Percentiles rank a stretch among this genome's conserved stretches.
Evolutionary conservation across 148 eudicot species (phyloP).

Genomic region (Camellia sinensis): DNA sequence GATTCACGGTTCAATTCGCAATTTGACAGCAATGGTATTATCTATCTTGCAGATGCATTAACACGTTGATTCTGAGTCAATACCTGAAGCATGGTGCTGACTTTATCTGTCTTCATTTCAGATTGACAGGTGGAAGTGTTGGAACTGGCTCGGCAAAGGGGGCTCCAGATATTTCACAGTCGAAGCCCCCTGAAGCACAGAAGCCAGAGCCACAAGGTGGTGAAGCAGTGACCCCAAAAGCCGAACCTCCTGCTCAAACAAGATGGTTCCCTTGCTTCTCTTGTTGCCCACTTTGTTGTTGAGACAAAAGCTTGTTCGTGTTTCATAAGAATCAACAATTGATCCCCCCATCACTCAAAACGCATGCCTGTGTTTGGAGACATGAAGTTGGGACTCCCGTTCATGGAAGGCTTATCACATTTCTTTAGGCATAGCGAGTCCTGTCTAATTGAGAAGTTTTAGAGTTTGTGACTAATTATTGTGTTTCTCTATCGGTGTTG

Average conservation of each 20-base stretch:
- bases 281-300: constrained; percentile 25
- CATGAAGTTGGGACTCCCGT: background rate
- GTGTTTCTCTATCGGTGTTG: background rate
- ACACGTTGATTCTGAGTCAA: background rate
- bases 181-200: background rate
- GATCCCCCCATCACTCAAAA: background rate
- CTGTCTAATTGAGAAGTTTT: background rate
- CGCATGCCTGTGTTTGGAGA: background rate
- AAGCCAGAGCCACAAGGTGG: constrained; percentile 8
- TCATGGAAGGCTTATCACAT: background rate
- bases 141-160: constrained; percentile 15
- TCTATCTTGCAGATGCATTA: background rate
- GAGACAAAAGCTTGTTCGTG: background rate
- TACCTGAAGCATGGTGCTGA: background rate
- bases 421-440: background rate
- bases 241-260: background rate
- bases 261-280: constrained; percentile 32
- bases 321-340: background rate
- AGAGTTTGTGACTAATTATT: constrained; percentile 1
- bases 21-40: no score
- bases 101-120: constrained; percentile 17
- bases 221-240: background rate
- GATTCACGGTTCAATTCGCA: no score
- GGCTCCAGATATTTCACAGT: background rate
- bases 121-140: constrained; percentile 30